Evolutionary conservation across 2,329 filamentous ascomycete genomes (phyloP).

Genomic region (Ceratocystis ficicola): DNA sequence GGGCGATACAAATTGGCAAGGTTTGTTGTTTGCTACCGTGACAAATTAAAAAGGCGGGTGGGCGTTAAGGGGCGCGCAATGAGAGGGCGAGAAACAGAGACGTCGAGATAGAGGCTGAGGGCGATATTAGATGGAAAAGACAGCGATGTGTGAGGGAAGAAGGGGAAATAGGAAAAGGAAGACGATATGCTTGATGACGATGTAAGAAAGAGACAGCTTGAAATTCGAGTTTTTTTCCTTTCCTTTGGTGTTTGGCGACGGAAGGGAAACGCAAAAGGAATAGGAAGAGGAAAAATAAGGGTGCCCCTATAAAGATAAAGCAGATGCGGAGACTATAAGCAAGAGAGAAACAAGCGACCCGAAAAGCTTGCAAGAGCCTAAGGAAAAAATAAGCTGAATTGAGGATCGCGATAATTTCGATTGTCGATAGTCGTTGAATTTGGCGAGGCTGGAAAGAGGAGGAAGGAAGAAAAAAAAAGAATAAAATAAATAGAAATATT

Average conservation of each 20-base stretch:
- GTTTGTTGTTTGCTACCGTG: too few species aligned
- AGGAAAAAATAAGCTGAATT: conserved; percentile 5
- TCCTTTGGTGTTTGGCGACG: neutral
- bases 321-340: neutral
- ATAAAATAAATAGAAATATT: conserved; percentile 10
- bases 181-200: neutral
- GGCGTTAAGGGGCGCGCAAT: neutral
- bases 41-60: neutral
- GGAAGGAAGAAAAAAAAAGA: conserved; percentile 10
- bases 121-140: conserved; percentile 2
- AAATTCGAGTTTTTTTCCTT: neutral
- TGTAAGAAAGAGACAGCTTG: neutral
- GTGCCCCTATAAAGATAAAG: conserved; percentile 2
- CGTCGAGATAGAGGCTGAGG: neutral
- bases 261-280: conserved; percentile 7
- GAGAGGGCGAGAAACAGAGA: neutral
- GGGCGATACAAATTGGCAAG: neutral
- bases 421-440: neutral
- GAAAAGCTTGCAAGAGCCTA: neutral
- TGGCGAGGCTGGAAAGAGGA: conserved; percentile 21
- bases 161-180: neutral
- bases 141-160: conserved; percentile 3
- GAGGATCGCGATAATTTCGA: neutral
- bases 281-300: conserved; percentile 4
- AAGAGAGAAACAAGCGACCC: conserved; percentile 2